A percentile compares a stretch with the other conserved stretches of the same genome.
These are phyloP conservation scores for Pleurotus eryngii DNA, from an alignment of 768 basidiomycete species.

Conservation along the genomic window DNA sequence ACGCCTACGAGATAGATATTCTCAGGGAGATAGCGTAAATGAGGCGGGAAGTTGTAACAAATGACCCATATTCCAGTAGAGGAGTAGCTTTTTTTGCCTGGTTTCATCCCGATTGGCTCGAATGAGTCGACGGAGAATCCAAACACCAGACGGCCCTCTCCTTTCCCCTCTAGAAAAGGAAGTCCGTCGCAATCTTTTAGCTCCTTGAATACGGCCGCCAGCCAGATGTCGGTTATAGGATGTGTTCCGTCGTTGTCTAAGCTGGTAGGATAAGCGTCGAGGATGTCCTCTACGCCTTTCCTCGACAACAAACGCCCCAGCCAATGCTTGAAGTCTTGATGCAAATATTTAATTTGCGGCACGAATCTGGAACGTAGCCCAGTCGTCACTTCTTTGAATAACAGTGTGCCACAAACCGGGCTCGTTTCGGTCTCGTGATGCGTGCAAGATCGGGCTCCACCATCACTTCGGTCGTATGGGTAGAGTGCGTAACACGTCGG, in stretches of 20 bases:
- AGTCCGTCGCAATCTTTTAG: neutral
- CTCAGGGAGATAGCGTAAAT: constrained; percentile 1
- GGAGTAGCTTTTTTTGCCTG: neutral
- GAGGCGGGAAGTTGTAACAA: constrained; percentile 1
- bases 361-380: neutral
- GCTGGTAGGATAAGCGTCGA: constrained; percentile 13
- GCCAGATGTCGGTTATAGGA: neutral
- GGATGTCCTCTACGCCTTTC: constrained; percentile 21
- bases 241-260: neutral
- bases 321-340: constrained; percentile 22
- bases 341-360: constrained; percentile 15
- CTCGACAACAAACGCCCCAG: constrained; percentile 22
- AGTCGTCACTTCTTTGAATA: constrained; percentile 5
- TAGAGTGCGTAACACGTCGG: constrained; percentile 19
- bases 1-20: no score
- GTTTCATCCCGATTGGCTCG: neutral
- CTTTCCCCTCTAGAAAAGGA: neutral
- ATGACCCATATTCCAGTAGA: neutral
- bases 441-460: neutral
- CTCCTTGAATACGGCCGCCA: neutral
- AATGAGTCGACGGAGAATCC: neutral
- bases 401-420: neutral
- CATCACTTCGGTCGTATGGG: constrained; percentile 9
- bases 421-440: neutral
- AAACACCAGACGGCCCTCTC: neutral